These are phyloP conservation scores for Trypethelium eluteriae DNA, from an alignment of 495 filamentous ascomycete species.

Conservation along the genomic window DNA sequence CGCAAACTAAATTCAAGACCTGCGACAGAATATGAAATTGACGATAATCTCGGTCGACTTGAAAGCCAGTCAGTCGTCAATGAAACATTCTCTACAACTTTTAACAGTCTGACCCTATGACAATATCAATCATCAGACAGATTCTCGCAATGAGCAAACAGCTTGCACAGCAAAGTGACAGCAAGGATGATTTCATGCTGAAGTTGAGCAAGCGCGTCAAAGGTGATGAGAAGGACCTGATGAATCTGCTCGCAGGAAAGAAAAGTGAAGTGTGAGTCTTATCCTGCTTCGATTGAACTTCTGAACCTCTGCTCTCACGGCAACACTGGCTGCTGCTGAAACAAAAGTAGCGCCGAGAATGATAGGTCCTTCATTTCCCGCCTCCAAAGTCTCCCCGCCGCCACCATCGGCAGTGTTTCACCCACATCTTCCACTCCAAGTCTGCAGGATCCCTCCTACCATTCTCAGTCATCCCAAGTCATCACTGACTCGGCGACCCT, in stretches of 20 bases:
- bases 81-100: not conserved
- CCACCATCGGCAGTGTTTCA: not conserved
- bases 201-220: not conserved
- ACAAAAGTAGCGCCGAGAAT: not conserved
- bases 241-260: not conserved
- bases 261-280: not conserved
- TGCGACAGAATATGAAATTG: not conserved
- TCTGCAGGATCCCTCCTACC: not conserved
- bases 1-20: not conserved
- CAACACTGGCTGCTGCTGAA: too few relatives aligned
- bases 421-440: not conserved
- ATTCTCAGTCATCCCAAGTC: not conserved
- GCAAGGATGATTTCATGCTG: slow-evolving; percentile 2
- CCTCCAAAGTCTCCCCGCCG: not conserved
- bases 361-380: not conserved
- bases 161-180: not conserved
- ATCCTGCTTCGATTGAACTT: not conserved
- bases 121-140: not conserved
- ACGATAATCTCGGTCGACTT: not conserved
- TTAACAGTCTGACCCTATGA: not conserved
- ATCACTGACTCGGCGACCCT: not conserved
- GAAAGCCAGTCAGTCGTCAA: not conserved
- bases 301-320: not conserved
- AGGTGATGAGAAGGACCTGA: not conserved
- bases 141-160: slow-evolving; percentile 3